Evolutionary conservation across 1,284 basidiomycete species (phyloP).

Genomic region (Gomphus bonarii): DNA sequence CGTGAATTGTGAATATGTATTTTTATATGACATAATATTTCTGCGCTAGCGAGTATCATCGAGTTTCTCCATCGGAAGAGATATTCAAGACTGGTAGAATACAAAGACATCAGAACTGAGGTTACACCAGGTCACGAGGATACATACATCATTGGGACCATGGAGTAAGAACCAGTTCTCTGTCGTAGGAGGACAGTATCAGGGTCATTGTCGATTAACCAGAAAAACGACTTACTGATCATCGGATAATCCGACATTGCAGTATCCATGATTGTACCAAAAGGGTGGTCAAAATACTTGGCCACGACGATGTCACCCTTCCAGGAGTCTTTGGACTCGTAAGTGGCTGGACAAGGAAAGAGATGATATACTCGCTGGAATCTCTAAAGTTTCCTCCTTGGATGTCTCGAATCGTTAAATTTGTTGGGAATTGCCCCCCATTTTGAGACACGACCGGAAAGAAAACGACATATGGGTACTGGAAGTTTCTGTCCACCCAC

Average conservation of each 20-base stretch:
- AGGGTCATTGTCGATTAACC: conserved; percentile 5
- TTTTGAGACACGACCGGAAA: conserved; percentile 37
- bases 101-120: background rate
- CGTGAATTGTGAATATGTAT: conserved; percentile 1
- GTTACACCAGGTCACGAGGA: background rate
- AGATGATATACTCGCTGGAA: conserved; percentile 18
- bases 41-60: background rate
- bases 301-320: conserved; percentile 67
- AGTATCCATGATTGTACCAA: conserved; percentile 56
- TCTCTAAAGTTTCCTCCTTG: conserved; percentile 52
- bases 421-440: conserved; percentile 68
- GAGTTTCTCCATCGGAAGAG: background rate
- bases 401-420: conserved; percentile 62
- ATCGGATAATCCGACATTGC: conserved; percentile 75
- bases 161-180: conserved; percentile 8
- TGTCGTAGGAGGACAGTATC: conserved; percentile 2
- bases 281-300: conserved; percentile 61
- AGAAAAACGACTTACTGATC: conserved; percentile 55
- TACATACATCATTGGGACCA: background rate
- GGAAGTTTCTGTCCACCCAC: conserved; percentile 41
- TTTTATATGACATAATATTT: background rate
- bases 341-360: background rate
- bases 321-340: conserved; percentile 40
- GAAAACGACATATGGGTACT: conserved; percentile 68
- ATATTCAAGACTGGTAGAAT: background rate